Base-by-base conservation (phyloP, 805 yeast species). In the Metschnikowia santaceciliae region DNA sequence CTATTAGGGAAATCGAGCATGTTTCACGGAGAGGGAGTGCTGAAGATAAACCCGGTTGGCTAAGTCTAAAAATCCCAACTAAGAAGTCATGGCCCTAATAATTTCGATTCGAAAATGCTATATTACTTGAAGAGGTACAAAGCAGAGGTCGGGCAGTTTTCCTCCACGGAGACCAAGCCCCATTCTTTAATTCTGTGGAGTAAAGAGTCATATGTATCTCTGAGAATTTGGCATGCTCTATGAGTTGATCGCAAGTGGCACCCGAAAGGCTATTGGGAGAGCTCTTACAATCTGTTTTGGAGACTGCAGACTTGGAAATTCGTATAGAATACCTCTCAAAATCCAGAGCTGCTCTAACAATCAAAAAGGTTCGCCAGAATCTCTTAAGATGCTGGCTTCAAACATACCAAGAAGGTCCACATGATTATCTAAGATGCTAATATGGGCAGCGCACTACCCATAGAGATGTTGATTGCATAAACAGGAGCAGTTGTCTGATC, bases 261-360 rank as follows among this genome's bases (percentile, higher is more conserved):
- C 20, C 30, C 11, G 41, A 35, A 8, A 11, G 15, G 10, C 37
- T 32, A 4, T 26, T 1, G 38, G 41, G 32, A 54, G 15, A 15
- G 19, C 32, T 26, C 14, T 34, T 20, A 10, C 46, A 42, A n/a
- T 47, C 55, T 4, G 19, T 20, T 34, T 47, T 34, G 6, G 46
- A 23, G 2, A 47, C 43, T 10, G 39, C 51, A 6, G 43, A 47
- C 6, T 33, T 34, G 11, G 49, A 48, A 13, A 55, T 39, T 11
- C 57, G 36, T 11, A 61, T 70, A 0, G 66, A 72, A 20, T 64
- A 53, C n/a, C 68, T 49, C 32, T 67, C 66, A 41, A 69, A 63
- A 6, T 58, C 63, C 6, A 62, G 47, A 5, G 47, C 54, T 4
- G 44, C 32, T 14, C 61, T 65, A 11, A 70, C 36, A 11, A 57